Base-by-base conservation (phyloP, 257 asterid species). In the Forsythia viridissima region DNA sequence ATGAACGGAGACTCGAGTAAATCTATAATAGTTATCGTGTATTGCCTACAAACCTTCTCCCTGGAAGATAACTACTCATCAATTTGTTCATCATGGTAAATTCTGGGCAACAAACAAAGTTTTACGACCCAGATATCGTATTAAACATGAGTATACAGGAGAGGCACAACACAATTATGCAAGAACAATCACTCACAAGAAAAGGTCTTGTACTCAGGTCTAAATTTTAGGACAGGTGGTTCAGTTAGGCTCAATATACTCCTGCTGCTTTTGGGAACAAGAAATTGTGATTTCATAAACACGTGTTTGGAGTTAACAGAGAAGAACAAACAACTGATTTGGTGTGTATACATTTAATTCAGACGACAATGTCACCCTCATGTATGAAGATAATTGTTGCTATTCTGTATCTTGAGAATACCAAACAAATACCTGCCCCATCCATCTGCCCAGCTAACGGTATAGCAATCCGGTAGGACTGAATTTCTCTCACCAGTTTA, bases 191-290 rank as follows among this genome's bases (percentile, higher is more conserved):
- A 81, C 66, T 42, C 67, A 57, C 3, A 74, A 59, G 59, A 67
- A 59, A 57, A 79, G 85, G 74, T 76, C 80, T 73, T 67, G 74
- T 68, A 51, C 80, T 82, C 63, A 73, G 81, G 76, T 76, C 79
- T 51, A 73, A 75, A 48, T 73, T 74, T 36, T 1, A 43, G 7
- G 71, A 80, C 69, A 72, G 40, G 78, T 59, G 76, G 18, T 68
- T 79, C 78, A 72, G 75, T 75, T 75, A 20, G 24, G 84, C 77
- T 67, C 71, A 70, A 36, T 76, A 63, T 13, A 4, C 43, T 82
- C 80, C 81, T 43, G 68, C 74, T 75, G 40, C 76, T 78, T 76
- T 79, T 40, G 71, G 82, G 81, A 82, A 80, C 88, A 82, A 73
- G 71, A 73, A 51, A 63, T 24, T 76, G 74, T 71, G 85, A 77